These are phyloP conservation scores for Saxophila tyrrhenica DNA, from an alignment of 495 filamentous ascomycete species.

Conservation along the genomic window DNA sequence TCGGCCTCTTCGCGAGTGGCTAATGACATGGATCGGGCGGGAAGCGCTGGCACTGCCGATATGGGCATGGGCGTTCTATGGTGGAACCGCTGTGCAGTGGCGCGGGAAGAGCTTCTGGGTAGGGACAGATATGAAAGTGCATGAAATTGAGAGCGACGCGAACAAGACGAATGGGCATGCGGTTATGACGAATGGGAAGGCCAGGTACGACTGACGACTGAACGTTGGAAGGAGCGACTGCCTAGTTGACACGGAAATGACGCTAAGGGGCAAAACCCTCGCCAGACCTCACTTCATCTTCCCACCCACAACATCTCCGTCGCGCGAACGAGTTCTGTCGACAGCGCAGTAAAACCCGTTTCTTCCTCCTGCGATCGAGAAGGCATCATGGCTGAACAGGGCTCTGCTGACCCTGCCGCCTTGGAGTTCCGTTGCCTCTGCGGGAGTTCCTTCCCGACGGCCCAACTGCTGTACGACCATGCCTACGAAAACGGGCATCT, in stretches of 20 bases:
- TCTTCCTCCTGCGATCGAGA: neutral
- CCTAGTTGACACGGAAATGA: too few species aligned
- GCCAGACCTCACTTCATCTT: too few species aligned
- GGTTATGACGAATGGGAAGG: neutral
- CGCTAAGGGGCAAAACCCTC: too few species aligned
- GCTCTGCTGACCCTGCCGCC: too few species aligned
- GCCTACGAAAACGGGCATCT: too few species aligned
- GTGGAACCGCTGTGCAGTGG: slow-evolving; percentile 78
- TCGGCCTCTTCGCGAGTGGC: slow-evolving; percentile 54
- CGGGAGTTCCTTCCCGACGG: too few species aligned
- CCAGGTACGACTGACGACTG: neutral
- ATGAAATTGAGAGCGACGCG: slow-evolving; percentile 25
- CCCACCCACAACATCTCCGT: too few species aligned
- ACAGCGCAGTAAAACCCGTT: neutral
- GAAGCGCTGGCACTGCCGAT: slow-evolving; percentile 76
- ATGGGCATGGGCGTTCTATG: slow-evolving; percentile 74
- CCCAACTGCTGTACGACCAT: too few species aligned
- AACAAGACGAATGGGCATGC: slow-evolving; percentile 6
- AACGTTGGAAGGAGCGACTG: neutral
- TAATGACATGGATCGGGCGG: slow-evolving; percentile 72
- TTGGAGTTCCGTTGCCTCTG: too few species aligned
- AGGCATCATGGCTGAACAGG: neutral
- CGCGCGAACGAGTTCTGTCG: neutral
- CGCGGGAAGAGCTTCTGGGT: slow-evolving; percentile 74
- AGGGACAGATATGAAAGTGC: slow-evolving; percentile 70